A percentile compares a stretch with the other conserved stretches of the same genome.
Evolutionary conservation across 805 yeast genomes (phyloP).

Genomic region (Ogataea haglerorum): DNA sequence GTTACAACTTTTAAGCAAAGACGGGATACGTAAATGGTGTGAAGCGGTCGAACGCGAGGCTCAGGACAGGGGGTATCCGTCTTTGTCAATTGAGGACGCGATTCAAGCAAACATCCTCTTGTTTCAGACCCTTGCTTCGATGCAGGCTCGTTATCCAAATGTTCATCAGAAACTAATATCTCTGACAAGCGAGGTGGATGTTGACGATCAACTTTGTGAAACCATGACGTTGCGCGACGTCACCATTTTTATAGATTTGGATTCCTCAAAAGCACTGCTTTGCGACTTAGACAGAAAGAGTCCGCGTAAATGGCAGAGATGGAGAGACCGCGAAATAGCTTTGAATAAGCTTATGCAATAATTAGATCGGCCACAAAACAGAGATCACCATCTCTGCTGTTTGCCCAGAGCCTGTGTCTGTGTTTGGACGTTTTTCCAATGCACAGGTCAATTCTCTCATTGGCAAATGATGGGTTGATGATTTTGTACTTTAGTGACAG

Average conservation of each 20-base stretch:
- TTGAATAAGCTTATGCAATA: conserved; percentile 9
- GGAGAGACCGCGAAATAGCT: conserved; percentile 34
- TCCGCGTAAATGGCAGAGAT: conserved; percentile 39
- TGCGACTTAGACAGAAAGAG: conserved; percentile 51
- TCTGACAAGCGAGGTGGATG: conserved; percentile 37
- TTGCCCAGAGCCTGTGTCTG: conserved; percentile 30
- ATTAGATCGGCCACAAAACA: conserved; percentile 20
- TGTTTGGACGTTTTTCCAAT: conserved; percentile 8
- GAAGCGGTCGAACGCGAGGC: conserved; percentile 22
- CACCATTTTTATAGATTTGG: conserved; percentile 44
- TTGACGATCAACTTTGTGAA: conserved; percentile 37
- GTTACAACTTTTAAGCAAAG: conserved; percentile 34
- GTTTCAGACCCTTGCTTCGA: conserved; percentile 1
- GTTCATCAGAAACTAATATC: conserved; percentile 30
- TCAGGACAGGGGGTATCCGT: background rate
- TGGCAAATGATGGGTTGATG: conserved; percentile 46
- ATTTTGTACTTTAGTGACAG: conserved; percentile 46
- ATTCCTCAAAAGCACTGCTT: conserved; percentile 26
- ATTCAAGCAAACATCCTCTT: conserved; percentile 4
- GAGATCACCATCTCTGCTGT: conserved; percentile 2
- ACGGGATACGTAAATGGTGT: conserved; percentile 36
- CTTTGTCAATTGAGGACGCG: conserved; percentile 2
- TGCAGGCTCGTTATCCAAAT: conserved; percentile 34
- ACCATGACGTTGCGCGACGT: conserved; percentile 55
- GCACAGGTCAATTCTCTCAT: conserved; percentile 33